Evolutionary conservation across 306 rosid genomes (phyloP).

Genomic region (Cucurbita pepo): DNA sequence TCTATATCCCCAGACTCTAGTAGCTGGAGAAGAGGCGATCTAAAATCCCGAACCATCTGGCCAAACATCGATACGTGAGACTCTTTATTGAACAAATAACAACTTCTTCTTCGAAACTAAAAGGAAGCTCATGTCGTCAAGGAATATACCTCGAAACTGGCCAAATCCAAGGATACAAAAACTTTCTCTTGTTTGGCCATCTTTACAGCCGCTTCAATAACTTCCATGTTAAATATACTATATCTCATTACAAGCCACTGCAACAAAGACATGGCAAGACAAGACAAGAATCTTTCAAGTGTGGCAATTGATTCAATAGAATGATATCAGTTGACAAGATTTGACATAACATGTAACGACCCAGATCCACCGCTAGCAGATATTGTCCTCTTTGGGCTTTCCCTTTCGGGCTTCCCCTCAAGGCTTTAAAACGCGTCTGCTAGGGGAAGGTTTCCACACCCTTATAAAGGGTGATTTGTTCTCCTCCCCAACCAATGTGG

Average conservation of each 20-base stretch:
- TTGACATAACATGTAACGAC: neutral
- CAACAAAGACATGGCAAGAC: slow-evolving; percentile 18
- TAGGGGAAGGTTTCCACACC: too few species aligned
- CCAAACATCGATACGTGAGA: slow-evolving; percentile 12
- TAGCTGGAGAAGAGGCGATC: slow-evolving; percentile 45
- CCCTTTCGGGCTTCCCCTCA: too few species aligned
- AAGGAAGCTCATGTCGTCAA: neutral
- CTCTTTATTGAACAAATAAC: neutral
- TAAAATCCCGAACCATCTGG: slow-evolving; percentile 83
- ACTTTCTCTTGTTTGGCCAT: slow-evolving; percentile 82
- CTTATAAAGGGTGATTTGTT: too few species aligned
- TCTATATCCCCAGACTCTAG: slow-evolving; percentile 61
- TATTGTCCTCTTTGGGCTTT: too few species aligned
- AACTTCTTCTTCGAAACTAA: neutral
- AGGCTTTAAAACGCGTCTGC: too few species aligned
- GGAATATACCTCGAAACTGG: slow-evolving; percentile 88
- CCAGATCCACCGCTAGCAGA: too few species aligned
- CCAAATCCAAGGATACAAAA: slow-evolving; percentile 80
- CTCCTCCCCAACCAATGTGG: too few species aligned
- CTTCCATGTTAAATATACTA: slow-evolving; percentile 56
- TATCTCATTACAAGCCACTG: slow-evolving; percentile 92
- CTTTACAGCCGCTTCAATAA: slow-evolving; percentile 65
- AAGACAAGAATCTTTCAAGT: neutral
- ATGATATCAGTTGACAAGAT: neutral
- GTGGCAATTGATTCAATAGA: neutral